Base-by-base conservation (phyloP, 2,329 filamentous ascomycete genomes). In the Pseudogymnoascus sp. region DNA sequence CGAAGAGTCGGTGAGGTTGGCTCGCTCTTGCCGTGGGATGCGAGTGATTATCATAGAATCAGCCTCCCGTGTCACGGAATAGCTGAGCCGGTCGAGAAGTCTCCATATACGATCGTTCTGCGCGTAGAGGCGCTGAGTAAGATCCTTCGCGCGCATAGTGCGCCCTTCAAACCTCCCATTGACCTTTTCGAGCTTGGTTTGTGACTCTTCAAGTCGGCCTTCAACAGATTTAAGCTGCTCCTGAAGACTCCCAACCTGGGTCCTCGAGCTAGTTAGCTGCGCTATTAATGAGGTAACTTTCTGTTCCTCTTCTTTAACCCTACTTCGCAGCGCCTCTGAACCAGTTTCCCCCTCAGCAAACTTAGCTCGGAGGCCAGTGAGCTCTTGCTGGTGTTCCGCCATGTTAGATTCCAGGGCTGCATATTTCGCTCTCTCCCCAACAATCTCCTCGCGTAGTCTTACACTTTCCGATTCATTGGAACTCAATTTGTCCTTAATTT, bases 1-100 rank as follows among this genome's bases (percentile, higher is more conserved):
- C 3, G 84, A 80, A 64, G 86, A 77, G 75, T 86, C 78, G 73
- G 83, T 79, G 64, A 81, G 79, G 66, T 82, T 86, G 61, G 85
- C 80, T 26, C 85, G 81, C 67, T 88, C 86, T 2, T 83, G 77
- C 16, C 83, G 82, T 4, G 85, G 83, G 33, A 87, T 75, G 68
- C 91, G 89, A 71, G 91, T 89, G 59, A 97, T 86, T 1, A 83
- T 76, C 83, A 96, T 91, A 13, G 81, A 81, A 21, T 85, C 84
- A 42, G 88, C 86, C 66, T 91, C 86, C 35, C 91, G 86, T 2
- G 86, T 85, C 14, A 97, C 83, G 0, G 88, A 86, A 72, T 95
- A 96, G 11, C 93, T 93, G 4, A 97, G 81, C 31, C 91, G 85
- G 72, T 97, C 93, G 0, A 99, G 80, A 59, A 99, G 84, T 61